These are phyloP conservation scores for Venturia nashicola DNA, from an alignment of 2,329 filamentous ascomycete species.

Conservation along the genomic window DNA sequence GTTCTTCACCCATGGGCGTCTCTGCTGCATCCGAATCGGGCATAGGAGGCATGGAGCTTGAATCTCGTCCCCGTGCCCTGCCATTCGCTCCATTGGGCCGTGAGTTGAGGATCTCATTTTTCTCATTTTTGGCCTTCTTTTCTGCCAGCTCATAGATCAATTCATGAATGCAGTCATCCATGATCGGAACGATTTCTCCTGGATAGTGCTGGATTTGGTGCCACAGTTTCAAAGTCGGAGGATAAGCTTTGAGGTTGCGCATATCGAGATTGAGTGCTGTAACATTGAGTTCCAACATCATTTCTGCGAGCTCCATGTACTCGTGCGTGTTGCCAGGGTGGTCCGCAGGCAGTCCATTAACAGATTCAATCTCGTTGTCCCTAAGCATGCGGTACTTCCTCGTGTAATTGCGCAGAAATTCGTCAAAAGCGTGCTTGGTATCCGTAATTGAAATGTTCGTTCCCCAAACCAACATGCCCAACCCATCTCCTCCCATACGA, in stretches of 20 bases:
- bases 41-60: constrained; percentile 63
- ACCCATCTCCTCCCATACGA: constrained; percentile 61
- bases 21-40: constrained; percentile 62
- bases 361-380: constrained; percentile 66
- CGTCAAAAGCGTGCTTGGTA: constrained; percentile 76
- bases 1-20: constrained; percentile 23
- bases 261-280: constrained; percentile 80
- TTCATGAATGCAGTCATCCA: constrained; percentile 92
- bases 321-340: constrained; percentile 65
- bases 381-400: constrained; percentile 88
- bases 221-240: constrained; percentile 85
- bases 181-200: constrained; percentile 88
- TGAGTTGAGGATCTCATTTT: constrained; percentile 25
- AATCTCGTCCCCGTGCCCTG: constrained; percentile 35
- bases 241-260: constrained; percentile 82
- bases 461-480: constrained; percentile 79
- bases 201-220: constrained; percentile 91
- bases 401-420: constrained; percentile 85
- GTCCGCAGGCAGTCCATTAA: constrained; percentile 52
- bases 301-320: constrained; percentile 74
- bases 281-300: constrained; percentile 79
- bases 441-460: constrained; percentile 93
- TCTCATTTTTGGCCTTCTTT: constrained; percentile 60
- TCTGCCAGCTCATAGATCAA: constrained; percentile 82
- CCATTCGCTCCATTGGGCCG: constrained; percentile 29